These are phyloP conservation scores for Jatropha multifida DNA, from an alignment of 441 rosid genomes.

Conservation along the genomic window DNA sequence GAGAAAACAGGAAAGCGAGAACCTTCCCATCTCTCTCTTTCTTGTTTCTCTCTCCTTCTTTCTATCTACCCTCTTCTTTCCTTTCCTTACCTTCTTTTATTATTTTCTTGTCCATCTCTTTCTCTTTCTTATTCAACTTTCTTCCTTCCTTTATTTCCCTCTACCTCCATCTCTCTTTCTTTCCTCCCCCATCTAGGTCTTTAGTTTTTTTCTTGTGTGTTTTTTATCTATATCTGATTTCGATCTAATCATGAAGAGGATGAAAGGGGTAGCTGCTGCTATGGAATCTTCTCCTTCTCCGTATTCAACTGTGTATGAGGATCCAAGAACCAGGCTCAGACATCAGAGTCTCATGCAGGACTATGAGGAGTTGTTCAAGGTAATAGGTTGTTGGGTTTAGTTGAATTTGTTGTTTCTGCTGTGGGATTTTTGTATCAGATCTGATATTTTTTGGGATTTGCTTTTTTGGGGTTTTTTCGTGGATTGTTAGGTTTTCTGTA, in stretches of 20 bases:
- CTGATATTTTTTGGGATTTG: constrained; percentile 24
- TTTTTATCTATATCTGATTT: constrained; percentile 21
- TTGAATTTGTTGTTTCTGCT: constrained; percentile 17
- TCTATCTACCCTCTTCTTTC: constrained; percentile 26
- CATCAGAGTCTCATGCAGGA: constrained; percentile 66
- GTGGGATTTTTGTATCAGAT: constrained; percentile 32
- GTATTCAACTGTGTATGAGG: constrained; percentile 38
- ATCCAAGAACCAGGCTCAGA: constrained; percentile 48
- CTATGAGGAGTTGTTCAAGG: constrained; percentile 61
- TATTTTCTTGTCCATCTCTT: constrained; percentile 11
- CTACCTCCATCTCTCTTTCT: constrained; percentile 13
- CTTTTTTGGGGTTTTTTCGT: constrained; percentile 21
- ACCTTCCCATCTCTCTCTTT: constrained; percentile 41
- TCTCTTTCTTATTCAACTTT: constrained; percentile 7
- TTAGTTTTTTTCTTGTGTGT: neutral
- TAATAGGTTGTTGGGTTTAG: constrained; percentile 29
- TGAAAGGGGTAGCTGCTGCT: constrained; percentile 40
- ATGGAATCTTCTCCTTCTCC: constrained; percentile 27
- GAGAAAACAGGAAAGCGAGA: constrained; percentile 59
- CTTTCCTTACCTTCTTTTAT: constrained; percentile 11
- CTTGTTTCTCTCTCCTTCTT: constrained; percentile 19
- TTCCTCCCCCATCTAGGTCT: constrained; percentile 9
- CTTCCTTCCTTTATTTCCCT: neutral
- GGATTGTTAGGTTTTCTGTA: neutral
- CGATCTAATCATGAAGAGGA: constrained; percentile 57